Evolutionary conservation across 371 early-diverging fungal genomes (phyloP).

Genomic region (Haplosporangium sp.): DNA sequence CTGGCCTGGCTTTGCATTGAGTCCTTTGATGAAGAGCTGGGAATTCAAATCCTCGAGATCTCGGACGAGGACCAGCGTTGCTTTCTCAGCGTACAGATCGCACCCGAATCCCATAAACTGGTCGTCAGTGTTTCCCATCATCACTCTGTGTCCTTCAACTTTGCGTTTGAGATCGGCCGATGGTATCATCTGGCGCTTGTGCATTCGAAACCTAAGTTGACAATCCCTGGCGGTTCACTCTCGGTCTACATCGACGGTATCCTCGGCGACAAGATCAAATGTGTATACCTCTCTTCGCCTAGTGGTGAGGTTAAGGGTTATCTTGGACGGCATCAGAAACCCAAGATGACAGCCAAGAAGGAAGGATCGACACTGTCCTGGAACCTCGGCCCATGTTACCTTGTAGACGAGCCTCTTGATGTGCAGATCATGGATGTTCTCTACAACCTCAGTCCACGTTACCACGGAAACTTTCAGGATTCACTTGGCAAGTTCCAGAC

Average conservation of each 20-base stretch:
- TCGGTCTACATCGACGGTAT: slow-evolving; percentile 75
- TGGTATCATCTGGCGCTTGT: slow-evolving; percentile 82
- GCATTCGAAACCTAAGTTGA: slow-evolving; percentile 71
- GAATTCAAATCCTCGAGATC: slow-evolving; percentile 63
- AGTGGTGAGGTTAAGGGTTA: slow-evolving; percentile 55
- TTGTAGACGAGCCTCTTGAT: slow-evolving; percentile 71
- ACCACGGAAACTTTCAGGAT: slow-evolving; percentile 76
- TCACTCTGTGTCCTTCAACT: slow-evolving; percentile 62
- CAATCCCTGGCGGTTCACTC: slow-evolving; percentile 64
- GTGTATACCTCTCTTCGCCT: slow-evolving; percentile 66
- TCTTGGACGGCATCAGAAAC: slow-evolving; percentile 59
- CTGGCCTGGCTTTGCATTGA: slow-evolving; percentile 77
- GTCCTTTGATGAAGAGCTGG: slow-evolving; percentile 60
- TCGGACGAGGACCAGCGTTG: slow-evolving; percentile 62
- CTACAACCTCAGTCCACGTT: slow-evolving; percentile 74
- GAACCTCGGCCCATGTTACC: slow-evolving; percentile 77
- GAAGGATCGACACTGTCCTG: slow-evolving; percentile 61
- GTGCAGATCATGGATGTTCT: slow-evolving; percentile 67
- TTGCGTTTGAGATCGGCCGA: slow-evolving; percentile 67
- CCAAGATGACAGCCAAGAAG: slow-evolving; percentile 33
- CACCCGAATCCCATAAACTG: slow-evolving; percentile 61
- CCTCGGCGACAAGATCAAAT: slow-evolving; percentile 67
- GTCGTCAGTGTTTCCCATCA: slow-evolving; percentile 66
- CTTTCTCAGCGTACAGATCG: slow-evolving; percentile 60
- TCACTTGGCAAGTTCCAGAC: slow-evolving; percentile 76